A percentile compares a stretch with the other conserved stretches of the same genome.
phyloP scores from a whole-genome alignment of 768 basidiomycete species.

The Dentipellis fragilis region DNA sequence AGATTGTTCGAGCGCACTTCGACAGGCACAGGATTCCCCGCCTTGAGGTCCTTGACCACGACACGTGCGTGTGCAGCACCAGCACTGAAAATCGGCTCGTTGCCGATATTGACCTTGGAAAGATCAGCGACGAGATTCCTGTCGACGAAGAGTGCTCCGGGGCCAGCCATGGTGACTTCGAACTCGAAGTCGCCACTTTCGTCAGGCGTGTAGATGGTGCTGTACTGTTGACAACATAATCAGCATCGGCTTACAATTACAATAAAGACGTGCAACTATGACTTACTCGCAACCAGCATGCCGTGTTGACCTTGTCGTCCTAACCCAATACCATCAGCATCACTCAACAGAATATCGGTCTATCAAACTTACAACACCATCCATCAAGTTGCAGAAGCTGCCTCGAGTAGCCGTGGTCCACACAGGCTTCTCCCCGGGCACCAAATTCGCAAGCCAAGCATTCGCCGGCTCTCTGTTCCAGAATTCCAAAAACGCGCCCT shows the following conservation, averaged over 20 bases:
- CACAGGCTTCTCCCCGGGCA: constrained; percentile 10
- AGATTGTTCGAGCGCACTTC: constrained; percentile 18
- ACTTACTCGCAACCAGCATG: constrained; percentile 33
- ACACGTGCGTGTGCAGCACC: constrained; percentile 31
- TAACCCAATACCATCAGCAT: constrained; percentile 17
- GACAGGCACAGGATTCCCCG: constrained; percentile 31
- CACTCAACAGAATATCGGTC: not conserved
- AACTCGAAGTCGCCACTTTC: constrained; percentile 44
- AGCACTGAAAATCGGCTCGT: constrained; percentile 33
- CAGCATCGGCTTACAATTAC: constrained; percentile 15
- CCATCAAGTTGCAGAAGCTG: constrained; percentile 29
- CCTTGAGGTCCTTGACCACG: constrained; percentile 28
- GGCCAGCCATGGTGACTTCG: constrained; percentile 33
- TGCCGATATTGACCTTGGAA: constrained; percentile 26
- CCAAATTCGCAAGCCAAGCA: constrained; percentile 25
- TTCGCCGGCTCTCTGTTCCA: constrained; percentile 35
- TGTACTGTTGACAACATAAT: constrained; percentile 22
- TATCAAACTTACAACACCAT: constrained; percentile 29
- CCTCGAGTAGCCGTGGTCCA: constrained; percentile 31
- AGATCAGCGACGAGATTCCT: constrained; percentile 35
- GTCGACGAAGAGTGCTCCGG: constrained; percentile 43
- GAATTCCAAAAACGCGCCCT: constrained; percentile 26
- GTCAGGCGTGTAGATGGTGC: constrained; percentile 37
- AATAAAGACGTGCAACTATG: not conserved
- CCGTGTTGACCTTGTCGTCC: constrained; percentile 29